Evolutionary conservation across 306 rosid genomes (phyloP).

Genomic region (Begonia loranthoides): DNA sequence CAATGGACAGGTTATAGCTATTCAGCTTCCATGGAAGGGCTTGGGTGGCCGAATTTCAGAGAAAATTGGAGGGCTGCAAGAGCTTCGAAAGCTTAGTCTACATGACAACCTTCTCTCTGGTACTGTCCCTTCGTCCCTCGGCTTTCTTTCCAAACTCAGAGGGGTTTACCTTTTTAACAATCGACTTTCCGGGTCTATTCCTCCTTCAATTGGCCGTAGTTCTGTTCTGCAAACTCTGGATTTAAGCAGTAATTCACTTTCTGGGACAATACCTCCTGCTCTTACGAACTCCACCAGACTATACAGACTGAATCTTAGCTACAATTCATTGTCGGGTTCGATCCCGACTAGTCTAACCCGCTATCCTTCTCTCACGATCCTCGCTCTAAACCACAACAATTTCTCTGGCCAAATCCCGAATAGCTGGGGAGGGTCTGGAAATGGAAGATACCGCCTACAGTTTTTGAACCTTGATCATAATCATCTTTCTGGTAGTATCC

Average conservation of each 20-base stretch:
- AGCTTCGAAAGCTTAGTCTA: conserved; percentile 64
- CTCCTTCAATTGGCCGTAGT: conserved; percentile 61
- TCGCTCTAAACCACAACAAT: conserved; percentile 63
- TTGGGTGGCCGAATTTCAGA: conserved; percentile 70
- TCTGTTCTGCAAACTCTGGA: conserved; percentile 76
- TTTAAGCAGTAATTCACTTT: conserved; percentile 57
- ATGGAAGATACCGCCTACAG: conserved; percentile 30
- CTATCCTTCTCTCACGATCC: conserved; percentile 41
- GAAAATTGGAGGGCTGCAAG: conserved; percentile 62
- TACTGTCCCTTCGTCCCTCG: conserved; percentile 50
- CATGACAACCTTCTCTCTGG: conserved; percentile 64
- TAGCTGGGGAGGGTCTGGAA: conserved; percentile 38
- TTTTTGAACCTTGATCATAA: conserved; percentile 60
- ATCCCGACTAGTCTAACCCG: conserved; percentile 42
- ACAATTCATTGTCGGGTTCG: conserved; percentile 63
- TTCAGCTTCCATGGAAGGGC: conserved; percentile 92
- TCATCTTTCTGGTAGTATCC: conserved; percentile 46
- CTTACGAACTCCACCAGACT: conserved; percentile 53
- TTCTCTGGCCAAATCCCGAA: conserved; percentile 57
- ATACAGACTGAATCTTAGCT: conserved; percentile 63
- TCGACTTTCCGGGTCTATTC: conserved; percentile 68
- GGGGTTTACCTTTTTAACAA: conserved; percentile 90
- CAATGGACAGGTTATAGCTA: conserved; percentile 73
- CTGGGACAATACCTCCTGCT: conserved; percentile 60
- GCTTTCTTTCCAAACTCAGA: conserved; percentile 65